A percentile compares a stretch with the other conserved stretches of the same genome.
These are phyloP conservation scores for Xylaria sp. DNA, from an alignment of 2,329 filamentous ascomycete species.

Conservation along the genomic window DNA sequence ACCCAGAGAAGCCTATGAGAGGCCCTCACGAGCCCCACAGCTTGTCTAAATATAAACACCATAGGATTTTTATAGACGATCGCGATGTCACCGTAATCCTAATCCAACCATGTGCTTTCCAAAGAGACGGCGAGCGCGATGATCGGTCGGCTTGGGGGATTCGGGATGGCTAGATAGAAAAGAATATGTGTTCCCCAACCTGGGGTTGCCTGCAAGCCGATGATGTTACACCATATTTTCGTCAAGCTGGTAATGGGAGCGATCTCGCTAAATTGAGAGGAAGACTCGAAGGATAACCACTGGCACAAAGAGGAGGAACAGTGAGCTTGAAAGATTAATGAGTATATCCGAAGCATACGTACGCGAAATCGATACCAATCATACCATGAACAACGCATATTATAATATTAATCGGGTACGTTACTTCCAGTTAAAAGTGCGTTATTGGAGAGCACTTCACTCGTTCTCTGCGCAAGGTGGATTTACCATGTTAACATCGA, in stretches of 20 bases:
- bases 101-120: slow-evolving; percentile 14
- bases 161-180: slow-evolving; percentile 22
- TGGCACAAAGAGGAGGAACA: slow-evolving; percentile 4
- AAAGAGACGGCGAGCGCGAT: slow-evolving; percentile 11
- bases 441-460: background rate
- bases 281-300: slow-evolving; percentile 2
- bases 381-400: slow-evolving; percentile 31
- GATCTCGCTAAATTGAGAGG: slow-evolving; percentile 2
- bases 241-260: background rate
- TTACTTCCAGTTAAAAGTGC: background rate
- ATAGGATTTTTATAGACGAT: slow-evolving; percentile 33
- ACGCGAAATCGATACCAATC: slow-evolving; percentile 16
- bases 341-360: background rate
- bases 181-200: slow-evolving; percentile 5
- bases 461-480: background rate
- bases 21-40: slow-evolving; percentile 10
- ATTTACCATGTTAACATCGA: slow-evolving; percentile 24
- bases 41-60: slow-evolving; percentile 37
- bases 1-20: background rate
- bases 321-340: slow-evolving; percentile 7
- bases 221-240: slow-evolving; percentile 8
- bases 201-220: background rate
- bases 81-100: slow-evolving; percentile 34
- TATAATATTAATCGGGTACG: slow-evolving; percentile 34
- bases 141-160: slow-evolving; percentile 15